Percentiles rank a stretch among this genome's conserved stretches.
Conservation (phyloP, 208 protist genomes). For the Tritrichomonas foetus region DNA sequence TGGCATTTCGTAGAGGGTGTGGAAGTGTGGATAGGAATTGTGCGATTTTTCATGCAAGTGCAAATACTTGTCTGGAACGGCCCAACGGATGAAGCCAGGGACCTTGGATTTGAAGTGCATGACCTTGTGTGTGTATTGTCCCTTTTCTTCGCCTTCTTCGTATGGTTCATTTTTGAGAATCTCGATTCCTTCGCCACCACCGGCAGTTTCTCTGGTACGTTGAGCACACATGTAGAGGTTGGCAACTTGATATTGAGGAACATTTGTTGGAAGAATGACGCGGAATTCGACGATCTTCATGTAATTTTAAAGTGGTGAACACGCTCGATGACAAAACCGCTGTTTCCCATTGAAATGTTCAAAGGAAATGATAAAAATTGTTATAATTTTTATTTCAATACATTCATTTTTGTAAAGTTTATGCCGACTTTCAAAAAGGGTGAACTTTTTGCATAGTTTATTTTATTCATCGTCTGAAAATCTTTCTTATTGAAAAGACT, state of each 20-base stretch:
- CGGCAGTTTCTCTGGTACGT: neutral
- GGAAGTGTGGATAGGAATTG: slow-evolving; percentile 35
- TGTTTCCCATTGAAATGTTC: too few species aligned
- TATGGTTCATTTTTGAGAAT: slow-evolving; percentile 33
- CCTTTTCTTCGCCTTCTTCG: neutral
- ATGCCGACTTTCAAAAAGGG: too few species aligned
- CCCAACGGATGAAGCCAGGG: neutral
- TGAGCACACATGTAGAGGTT: slow-evolving; percentile 33
- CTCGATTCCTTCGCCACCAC: slow-evolving; percentile 28
- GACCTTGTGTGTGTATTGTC: slow-evolving; percentile 37
- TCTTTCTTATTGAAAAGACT: too few species aligned
- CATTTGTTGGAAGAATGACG: slow-evolving; percentile 32
- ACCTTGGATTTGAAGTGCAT: slow-evolving; percentile 35
- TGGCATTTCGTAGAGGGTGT: neutral
- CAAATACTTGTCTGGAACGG: slow-evolving; percentile 20
- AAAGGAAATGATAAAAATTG: too few species aligned
- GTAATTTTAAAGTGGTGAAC: too few species aligned
- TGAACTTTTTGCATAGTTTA: too few species aligned
- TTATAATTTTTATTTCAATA: too few species aligned
- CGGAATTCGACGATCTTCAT: slow-evolving; percentile 10
- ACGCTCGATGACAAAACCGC: too few species aligned
- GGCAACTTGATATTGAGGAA: slow-evolving; percentile 22
- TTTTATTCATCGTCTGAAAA: too few species aligned
- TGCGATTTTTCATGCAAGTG: slow-evolving; percentile 18
- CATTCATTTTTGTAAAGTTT: too few species aligned